Percentiles rank a stretch among this genome's conserved stretches.
Evolutionary conservation across 2,329 filamentous ascomycete species (phyloP).

Genomic region (Coniochaeta prunicola): DNA sequence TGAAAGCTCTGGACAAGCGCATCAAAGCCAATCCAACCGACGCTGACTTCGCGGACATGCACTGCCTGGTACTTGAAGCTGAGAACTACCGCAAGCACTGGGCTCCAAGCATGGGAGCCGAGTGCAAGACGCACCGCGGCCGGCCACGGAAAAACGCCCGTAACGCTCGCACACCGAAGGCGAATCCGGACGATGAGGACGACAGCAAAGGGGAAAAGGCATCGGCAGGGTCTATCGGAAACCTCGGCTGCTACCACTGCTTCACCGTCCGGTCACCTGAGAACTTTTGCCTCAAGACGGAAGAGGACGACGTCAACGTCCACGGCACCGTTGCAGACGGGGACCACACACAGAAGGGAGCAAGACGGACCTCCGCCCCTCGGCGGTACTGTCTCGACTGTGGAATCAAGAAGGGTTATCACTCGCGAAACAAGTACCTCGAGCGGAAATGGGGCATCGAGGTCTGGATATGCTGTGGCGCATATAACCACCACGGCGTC

Average conservation of each 20-base stretch:
- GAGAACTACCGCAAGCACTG: slow-evolving; percentile 2
- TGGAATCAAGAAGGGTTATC: slow-evolving; percentile 1
- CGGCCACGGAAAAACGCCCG: background rate
- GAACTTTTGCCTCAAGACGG: background rate
- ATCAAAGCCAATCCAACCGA: background rate
- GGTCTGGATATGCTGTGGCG: background rate
- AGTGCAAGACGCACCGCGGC: background rate
- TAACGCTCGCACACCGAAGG: background rate
- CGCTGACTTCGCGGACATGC: background rate
- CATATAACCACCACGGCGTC: background rate
- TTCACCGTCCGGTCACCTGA: background rate
- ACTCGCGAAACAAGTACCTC: background rate
- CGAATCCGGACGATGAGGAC: background rate
- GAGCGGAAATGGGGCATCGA: background rate
- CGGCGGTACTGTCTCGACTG: background rate
- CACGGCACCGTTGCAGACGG: background rate
- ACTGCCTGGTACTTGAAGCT: background rate
- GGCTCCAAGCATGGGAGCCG: background rate
- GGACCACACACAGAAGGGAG: background rate
- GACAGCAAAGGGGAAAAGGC: background rate
- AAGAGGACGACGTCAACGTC: background rate
- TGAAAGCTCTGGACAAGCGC: background rate
- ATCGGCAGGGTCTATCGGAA: background rate
- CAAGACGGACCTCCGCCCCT: background rate
- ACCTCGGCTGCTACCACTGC: background rate